Base-by-base conservation (phyloP, 2,329 filamentous ascomycete species). In the Fusarium nodosum region DNA sequence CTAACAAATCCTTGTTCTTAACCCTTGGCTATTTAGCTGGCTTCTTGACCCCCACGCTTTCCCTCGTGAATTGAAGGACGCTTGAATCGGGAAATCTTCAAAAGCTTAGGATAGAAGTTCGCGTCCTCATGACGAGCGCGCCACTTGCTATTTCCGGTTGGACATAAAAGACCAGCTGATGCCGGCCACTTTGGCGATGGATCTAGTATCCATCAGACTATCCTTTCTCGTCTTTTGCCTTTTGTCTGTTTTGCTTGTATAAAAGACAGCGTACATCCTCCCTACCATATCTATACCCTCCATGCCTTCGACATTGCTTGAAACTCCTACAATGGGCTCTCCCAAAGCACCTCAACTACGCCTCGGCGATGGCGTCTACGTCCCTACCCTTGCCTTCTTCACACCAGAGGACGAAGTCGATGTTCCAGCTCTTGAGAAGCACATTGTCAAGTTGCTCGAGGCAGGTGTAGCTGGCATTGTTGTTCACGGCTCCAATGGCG, bases 401-500 rank as follows among this genome's bases (percentile, higher is more conserved):
- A 76, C 75, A 5, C 60, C 73, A 1, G 72, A 77, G 4, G 79
- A 81, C 42, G 77, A 79, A 4, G 50, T 81, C 22, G 76, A 81
- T 52, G 68, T 68, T 9, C 61, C 71, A 10, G 74, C 76, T 4
- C 75, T 79, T 48, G 75, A 78, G 53, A 70, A 72, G 30, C 79
- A 81, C 44, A 65, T 80, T 46, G 73, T 79, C 48, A 75, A 78
- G 38, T 73, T 80, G 11, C 91, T 91, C 48, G 84, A 90, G 73
- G 87, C 91, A 36, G 91, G 92, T 62, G 88, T 94, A 52, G 86
- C 90, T 26, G 92, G 92, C 15, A 85, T 96, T 51, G 91, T 92
- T 50, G 93, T 91, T 12, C 92, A 94, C 77, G 93, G 93, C 46
- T 93, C 90, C 75, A 96, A 95, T 75, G 93, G 93, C 73, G 93